phyloP scores from a whole-genome alignment of 2,329 filamentous ascomycete genomes.

The Fusarium sp. region DNA sequence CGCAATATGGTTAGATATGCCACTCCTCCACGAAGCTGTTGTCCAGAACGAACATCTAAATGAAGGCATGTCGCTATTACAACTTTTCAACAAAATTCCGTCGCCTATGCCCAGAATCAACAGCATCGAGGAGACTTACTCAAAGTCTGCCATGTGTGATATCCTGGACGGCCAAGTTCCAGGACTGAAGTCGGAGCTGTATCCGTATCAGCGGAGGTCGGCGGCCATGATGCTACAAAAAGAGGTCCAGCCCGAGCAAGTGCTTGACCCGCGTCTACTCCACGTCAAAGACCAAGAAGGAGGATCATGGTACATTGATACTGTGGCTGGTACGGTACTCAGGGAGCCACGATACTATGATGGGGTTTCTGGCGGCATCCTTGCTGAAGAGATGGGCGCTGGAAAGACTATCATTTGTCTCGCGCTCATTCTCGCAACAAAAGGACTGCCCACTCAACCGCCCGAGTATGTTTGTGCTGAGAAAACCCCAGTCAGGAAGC shows the following conservation, averaged over 20 bases:
- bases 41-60: slow-evolving; percentile 43
- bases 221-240: slow-evolving; percentile 86
- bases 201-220: slow-evolving; percentile 83
- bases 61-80: slow-evolving; percentile 67
- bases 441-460: slow-evolving; percentile 71
- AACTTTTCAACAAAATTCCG: slow-evolving; percentile 78
- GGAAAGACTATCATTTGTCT: slow-evolving; percentile 93
- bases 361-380: slow-evolving; percentile 77
- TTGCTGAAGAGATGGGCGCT: slow-evolving; percentile 82
- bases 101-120: slow-evolving; percentile 70
- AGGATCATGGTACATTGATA: slow-evolving; percentile 74
- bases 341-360: slow-evolving; percentile 79
- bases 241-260: slow-evolving; percentile 72
- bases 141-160: slow-evolving; percentile 63
- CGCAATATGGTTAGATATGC: slow-evolving; percentile 7
- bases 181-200: slow-evolving; percentile 73
- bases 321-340: slow-evolving; percentile 69
- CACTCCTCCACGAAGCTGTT: not conserved
- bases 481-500: slow-evolving; percentile 52
- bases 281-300: slow-evolving; percentile 69
- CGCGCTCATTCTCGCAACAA: slow-evolving; percentile 79
- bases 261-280: slow-evolving; percentile 79
- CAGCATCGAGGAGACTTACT: slow-evolving; percentile 60
- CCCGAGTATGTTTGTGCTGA: slow-evolving; percentile 67
- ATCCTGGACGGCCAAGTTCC: slow-evolving; percentile 63